Conservation (phyloP, 768 basidiomycete species). For the Tricholoma sp. region DNA sequence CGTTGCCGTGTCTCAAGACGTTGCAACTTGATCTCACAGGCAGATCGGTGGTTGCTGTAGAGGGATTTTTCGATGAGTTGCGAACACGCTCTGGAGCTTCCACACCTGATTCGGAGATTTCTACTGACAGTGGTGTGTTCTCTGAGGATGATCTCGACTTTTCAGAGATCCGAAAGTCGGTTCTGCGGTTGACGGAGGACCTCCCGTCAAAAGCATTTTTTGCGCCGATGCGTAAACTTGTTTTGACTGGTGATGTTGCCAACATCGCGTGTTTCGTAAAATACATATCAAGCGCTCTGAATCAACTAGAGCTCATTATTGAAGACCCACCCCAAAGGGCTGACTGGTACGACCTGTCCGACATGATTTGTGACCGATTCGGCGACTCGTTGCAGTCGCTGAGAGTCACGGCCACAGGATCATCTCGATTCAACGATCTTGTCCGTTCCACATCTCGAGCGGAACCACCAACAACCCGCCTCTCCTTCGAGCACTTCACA, state of each 20-base stretch:
- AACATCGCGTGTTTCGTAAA: conserved; percentile 70
- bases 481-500: conserved; percentile 56
- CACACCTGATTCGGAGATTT: conserved; percentile 62
- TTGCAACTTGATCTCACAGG: conserved; percentile 71
- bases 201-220: conserved; percentile 53
- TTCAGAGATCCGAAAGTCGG: conserved; percentile 67
- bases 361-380: conserved; percentile 59
- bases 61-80: conserved; percentile 76
- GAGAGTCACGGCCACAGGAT: conserved; percentile 58
- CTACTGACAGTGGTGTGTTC: conserved; percentile 75
- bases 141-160: conserved; percentile 77
- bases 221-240: conserved; percentile 50
- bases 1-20: conserved; percentile 54
- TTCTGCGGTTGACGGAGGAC: conserved; percentile 59
- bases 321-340: conserved; percentile 73
- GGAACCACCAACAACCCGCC: conserved; percentile 53
- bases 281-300: conserved; percentile 60
- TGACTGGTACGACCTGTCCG: conserved; percentile 73
- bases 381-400: conserved; percentile 53
- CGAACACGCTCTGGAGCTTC: conserved; percentile 59
- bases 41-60: conserved; percentile 62
- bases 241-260: conserved; percentile 64
- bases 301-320: conserved; percentile 68
- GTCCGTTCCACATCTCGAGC: conserved; percentile 69
- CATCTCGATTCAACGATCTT: conserved; percentile 77